Evolutionary conservation across 2,329 filamentous ascomycete species (phyloP).

Genomic region (Bertia moriformis): DNA sequence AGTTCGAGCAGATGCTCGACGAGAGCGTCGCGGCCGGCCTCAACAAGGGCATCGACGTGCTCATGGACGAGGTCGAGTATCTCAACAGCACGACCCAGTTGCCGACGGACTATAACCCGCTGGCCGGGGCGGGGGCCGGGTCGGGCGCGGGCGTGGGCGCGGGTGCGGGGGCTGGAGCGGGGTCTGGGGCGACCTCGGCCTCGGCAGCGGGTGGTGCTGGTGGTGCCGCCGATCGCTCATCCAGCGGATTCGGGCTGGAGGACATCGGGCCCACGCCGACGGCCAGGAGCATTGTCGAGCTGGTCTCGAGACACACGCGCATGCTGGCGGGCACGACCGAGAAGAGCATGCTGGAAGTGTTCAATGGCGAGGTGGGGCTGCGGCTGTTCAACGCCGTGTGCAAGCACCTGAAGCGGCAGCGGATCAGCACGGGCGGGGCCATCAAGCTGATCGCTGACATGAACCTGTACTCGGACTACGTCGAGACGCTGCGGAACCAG

Average conservation of each 20-base stretch:
- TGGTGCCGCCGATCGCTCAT: constrained; percentile 15
- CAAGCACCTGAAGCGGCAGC: constrained; percentile 94
- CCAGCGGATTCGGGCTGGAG: constrained; percentile 25
- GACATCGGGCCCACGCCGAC: constrained; percentile 68
- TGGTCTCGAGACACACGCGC: constrained; percentile 75
- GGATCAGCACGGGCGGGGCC: constrained; percentile 76
- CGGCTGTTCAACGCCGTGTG: constrained; percentile 82
- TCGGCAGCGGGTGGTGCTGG: constrained; percentile 18
- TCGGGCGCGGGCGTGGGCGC: constrained; percentile 6
- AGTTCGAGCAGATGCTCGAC: constrained; percentile 96
- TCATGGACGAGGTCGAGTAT: constrained; percentile 97
- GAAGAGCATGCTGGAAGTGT: constrained; percentile 95
- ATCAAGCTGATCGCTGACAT: constrained; percentile 92
- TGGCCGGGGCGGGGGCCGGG: constrained; percentile 20
- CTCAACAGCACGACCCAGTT: constrained; percentile 76
- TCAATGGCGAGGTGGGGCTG: constrained; percentile 92
- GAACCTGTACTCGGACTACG: constrained; percentile 80
- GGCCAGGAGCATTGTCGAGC: constrained; percentile 68
- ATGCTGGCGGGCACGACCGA: constrained; percentile 93
- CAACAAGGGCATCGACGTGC: constrained; percentile 93
- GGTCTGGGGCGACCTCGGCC: constrained; percentile 17
- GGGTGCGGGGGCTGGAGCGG: constrained; percentile 14
- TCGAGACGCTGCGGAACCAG: constrained; percentile 66
- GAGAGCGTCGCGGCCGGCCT: constrained; percentile 88
- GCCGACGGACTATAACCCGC: constrained; percentile 84